Base-by-base conservation (phyloP, 352 stramenopile genomes). In the Pythium phragmitis region DNA sequence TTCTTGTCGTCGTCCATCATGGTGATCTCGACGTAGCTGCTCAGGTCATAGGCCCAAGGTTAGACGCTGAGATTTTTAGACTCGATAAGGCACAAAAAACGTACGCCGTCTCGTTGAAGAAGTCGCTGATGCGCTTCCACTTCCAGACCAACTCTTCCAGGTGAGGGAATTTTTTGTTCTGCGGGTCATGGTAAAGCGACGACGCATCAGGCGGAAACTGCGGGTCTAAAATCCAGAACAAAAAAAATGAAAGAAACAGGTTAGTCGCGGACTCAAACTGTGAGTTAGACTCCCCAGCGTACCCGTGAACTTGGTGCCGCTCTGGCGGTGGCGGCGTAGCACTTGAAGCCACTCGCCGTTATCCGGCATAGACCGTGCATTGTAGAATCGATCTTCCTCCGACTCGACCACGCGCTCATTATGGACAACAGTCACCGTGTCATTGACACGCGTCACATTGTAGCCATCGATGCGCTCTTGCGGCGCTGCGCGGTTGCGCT, bases 1-100 rank as follows among this genome's bases (percentile, higher is more conserved):
- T 89, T 88, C 66, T 92, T 89, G 47, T 69, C 80, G 57, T 94
- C 80, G 53, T 94, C 85, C 23, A 94, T 41, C 81, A 94, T 92
- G 8, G 83, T 91, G 53, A 94, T 84, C 59, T 94, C 85, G 16
- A 91, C 83, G 37, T 80, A 80, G 13, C 73, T 79, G 42, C 17
- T 52, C 39, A 19, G 36, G 7, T 33, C 7, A 39, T 42, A 37
- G 43, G 36, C 7, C 36, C 14, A 11, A 4, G 9, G 42, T 16
- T 5, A n/a, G 30, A 60, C 12, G 30, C 30, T 33, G 26, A 37
- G 12, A 52, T 17, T 42, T 21, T 17, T 39, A 34, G 37, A 48
- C 39, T n/a, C 2, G 19, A 55, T 23, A 6, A 46, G 13, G 5
- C 7, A 13, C 34, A 39, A 11, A 39, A 39, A 39, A 75, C 73